These are phyloP conservation scores for Torulaspora microellipsoides DNA, from an alignment of 805 yeast species.

Conservation along the genomic window DNA sequence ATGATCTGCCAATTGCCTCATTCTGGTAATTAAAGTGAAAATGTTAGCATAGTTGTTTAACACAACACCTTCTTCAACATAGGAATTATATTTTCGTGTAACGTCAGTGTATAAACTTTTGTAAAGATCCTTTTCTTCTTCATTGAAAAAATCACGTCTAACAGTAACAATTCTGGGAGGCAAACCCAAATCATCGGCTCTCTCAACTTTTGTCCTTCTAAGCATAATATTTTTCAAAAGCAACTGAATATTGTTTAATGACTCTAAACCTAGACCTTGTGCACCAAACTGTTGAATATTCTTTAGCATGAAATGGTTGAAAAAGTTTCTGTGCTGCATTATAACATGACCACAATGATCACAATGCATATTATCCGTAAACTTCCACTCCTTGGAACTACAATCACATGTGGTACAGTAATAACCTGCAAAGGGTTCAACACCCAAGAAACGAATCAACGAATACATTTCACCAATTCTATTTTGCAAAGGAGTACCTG, in stretches of 20 bases:
- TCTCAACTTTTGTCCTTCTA: conserved; percentile 89
- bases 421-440: conserved; percentile 83
- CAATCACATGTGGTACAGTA: conserved; percentile 94
- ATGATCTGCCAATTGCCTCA: conserved; percentile 98
- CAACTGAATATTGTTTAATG: conserved; percentile 72
- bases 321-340: conserved; percentile 92
- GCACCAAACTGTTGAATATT: conserved; percentile 85
- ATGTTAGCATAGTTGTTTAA: conserved; percentile 95
- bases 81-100: conserved; percentile 81
- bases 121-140: conserved; percentile 91
- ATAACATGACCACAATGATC: conserved; percentile 85
- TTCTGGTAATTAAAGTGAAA: conserved; percentile 90
- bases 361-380: conserved; percentile 78
- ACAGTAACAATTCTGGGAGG: conserved; percentile 95
- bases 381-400: conserved; percentile 75
- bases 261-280: conserved; percentile 71
- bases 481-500: conserved; percentile 96
- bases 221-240: conserved; percentile 79
- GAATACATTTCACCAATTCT: conserved; percentile 96
- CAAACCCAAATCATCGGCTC: conserved; percentile 95
- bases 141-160: conserved; percentile 82
- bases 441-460: conserved; percentile 73
- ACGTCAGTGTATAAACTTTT: conserved; percentile 83
- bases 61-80: conserved; percentile 94
- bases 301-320: conserved; percentile 92